These are phyloP conservation scores for Fraxinus ornus DNA, from an alignment of 305 asterid genomes.

Conservation along the genomic window DNA sequence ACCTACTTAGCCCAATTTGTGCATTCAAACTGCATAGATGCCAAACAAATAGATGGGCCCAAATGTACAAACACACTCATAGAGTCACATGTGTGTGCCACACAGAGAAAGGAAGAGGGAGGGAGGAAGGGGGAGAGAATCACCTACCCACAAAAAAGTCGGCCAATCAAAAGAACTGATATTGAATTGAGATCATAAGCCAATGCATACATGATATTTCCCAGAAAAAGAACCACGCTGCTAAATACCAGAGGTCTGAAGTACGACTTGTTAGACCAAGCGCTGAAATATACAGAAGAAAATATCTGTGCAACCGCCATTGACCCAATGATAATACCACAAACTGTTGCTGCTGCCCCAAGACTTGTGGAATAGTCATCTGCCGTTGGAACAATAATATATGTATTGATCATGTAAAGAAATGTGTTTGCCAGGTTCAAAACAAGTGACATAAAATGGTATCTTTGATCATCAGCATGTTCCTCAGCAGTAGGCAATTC, in stretches of 20 bases:
- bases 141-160: conserved; percentile 84
- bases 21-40: background rate
- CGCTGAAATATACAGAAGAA: conserved; percentile 97
- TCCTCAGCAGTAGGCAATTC: conserved; percentile 78
- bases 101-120: conserved; percentile 16
- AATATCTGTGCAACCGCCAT: conserved; percentile 98
- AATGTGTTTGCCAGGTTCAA: conserved; percentile 92
- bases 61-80: background rate
- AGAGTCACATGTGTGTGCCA: background rate
- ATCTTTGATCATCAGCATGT: conserved; percentile 60
- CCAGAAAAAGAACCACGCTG: conserved; percentile 77
- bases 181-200: conserved; percentile 82
- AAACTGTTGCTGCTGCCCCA: conserved; percentile 97
- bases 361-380: conserved; percentile 97
- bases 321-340: conserved; percentile 93
- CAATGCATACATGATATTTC: conserved; percentile 80
- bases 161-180: conserved; percentile 71
- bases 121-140: background rate
- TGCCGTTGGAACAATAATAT: conserved; percentile 95
- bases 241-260: conserved; percentile 86
- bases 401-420: conserved; percentile 94
- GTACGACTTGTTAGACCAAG: conserved; percentile 97
- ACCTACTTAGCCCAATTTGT: background rate
- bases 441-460: conserved; percentile 88
- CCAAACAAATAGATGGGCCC: background rate